These are phyloP conservation scores for Cystofilobasidium ferigula DNA, from an alignment of 768 basidiomycete species.

Conservation along the genomic window DNA sequence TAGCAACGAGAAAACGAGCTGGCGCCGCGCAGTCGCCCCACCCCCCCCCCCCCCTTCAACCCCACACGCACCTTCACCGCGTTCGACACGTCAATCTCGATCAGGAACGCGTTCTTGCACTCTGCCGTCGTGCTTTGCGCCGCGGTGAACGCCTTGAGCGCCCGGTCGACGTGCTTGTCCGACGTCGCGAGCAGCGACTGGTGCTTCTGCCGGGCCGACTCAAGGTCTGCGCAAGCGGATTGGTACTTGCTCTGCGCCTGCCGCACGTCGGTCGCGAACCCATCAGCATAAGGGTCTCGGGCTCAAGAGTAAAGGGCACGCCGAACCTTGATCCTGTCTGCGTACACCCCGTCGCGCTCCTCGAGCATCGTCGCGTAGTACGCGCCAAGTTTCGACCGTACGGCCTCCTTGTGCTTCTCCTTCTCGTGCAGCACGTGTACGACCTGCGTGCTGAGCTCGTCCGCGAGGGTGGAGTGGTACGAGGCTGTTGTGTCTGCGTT, in stretches of 20 bases:
- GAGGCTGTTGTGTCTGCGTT: slow-evolving; percentile 54
- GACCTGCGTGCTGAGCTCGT: slow-evolving; percentile 51
- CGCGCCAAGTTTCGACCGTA: neutral
- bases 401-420: slow-evolving; percentile 53
- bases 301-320: too few species aligned
- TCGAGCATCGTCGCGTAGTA: slow-evolving; percentile 19
- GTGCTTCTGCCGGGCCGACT: slow-evolving; percentile 19
- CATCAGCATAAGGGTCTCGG: too few species aligned
- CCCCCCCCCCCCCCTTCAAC: too few species aligned
- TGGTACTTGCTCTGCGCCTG: slow-evolving; percentile 19
- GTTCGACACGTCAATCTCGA: slow-evolving; percentile 47
- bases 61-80: too few species aligned
- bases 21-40: too few species aligned
- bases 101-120: slow-evolving; percentile 13
- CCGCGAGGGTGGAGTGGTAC: slow-evolving; percentile 59
- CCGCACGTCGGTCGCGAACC: neutral
- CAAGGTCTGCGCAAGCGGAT: slow-evolving; percentile 18
- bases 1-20: too few species aligned
- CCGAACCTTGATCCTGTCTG: slow-evolving; percentile 18
- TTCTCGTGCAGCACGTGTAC: slow-evolving; percentile 53
- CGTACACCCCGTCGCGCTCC: slow-evolving; percentile 15
- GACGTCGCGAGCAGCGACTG: slow-evolving; percentile 5
- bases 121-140: slow-evolving; percentile 10
- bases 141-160: slow-evolving; percentile 5
- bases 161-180: slow-evolving; percentile 48